A percentile compares a stretch with the other conserved stretches of the same genome.
These are phyloP conservation scores for Aspergillus egyptiacus DNA, from an alignment of 495 filamentous ascomycete species.

Conservation along the genomic window DNA sequence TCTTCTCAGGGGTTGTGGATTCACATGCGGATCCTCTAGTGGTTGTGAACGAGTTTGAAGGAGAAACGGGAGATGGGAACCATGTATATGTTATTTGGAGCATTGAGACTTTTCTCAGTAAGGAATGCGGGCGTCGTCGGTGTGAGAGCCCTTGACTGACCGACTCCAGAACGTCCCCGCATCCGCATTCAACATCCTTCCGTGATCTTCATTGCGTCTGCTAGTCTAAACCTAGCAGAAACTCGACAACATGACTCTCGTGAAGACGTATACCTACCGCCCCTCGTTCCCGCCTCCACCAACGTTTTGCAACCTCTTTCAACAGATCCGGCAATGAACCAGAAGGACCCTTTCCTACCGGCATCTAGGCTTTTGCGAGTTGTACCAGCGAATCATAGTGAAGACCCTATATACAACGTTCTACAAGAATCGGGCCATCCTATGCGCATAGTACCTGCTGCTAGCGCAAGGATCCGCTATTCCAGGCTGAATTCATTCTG, in stretches of 20 bases:
- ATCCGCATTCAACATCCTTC: constrained; percentile 72
- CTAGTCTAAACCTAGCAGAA: constrained; percentile 56
- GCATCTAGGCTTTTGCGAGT: constrained; percentile 74
- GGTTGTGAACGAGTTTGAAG: constrained; percentile 49
- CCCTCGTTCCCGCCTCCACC: constrained; percentile 64
- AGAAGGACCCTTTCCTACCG: constrained; percentile 68
- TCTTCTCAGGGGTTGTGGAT: constrained; percentile 59
- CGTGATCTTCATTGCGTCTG: constrained; percentile 70
- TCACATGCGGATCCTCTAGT: constrained; percentile 57
- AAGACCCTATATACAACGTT: constrained; percentile 57
- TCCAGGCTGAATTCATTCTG: constrained; percentile 61
- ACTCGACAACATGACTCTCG: constrained; percentile 39
- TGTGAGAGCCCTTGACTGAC: constrained; percentile 17
- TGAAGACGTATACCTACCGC: constrained; percentile 71
- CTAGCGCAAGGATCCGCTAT: constrained; percentile 81
- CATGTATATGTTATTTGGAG: constrained; percentile 77
- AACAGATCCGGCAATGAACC: constrained; percentile 58
- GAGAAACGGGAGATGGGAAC: constrained; percentile 47
- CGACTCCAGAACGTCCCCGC: constrained; percentile 54
- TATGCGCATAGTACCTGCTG: constrained; percentile 69
- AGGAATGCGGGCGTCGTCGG: constrained; percentile 9
- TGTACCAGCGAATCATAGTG: constrained; percentile 54
- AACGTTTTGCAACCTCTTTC: constrained; percentile 78
- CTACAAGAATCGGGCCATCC: constrained; percentile 56
- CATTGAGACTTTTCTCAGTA: constrained; percentile 65